phyloP scores from a whole-genome alignment of 768 basidiomycete genomes.

The Phanerochaete carnosa region DNA sequence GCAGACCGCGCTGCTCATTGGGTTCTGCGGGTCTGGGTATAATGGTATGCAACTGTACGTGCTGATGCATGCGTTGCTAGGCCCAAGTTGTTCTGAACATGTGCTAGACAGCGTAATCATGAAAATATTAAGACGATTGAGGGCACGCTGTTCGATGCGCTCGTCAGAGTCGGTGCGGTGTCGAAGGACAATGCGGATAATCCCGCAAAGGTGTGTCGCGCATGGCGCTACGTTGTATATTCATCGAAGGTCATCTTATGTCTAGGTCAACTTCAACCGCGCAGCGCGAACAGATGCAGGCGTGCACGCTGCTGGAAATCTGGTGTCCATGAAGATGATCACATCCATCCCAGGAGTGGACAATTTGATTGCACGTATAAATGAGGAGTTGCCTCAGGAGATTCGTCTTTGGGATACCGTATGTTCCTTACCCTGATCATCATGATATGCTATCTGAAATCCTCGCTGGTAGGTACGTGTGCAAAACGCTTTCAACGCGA shows the following conservation, averaged over 20 bases:
- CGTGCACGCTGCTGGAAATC: conserved; percentile 94
- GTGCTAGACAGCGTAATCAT: conserved; percentile 33
- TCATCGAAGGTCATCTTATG: not conserved
- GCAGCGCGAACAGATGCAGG: conserved; percentile 97
- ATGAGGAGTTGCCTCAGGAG: conserved; percentile 84
- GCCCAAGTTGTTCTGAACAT: not conserved
- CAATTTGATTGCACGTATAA: conserved; percentile 71
- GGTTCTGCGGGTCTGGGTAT: conserved; percentile 90
- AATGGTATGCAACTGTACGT: conserved; percentile 96
- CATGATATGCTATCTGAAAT: not conserved
- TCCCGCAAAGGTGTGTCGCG: conserved; percentile 66
- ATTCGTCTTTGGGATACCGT: conserved; percentile 93
- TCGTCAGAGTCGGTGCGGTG: conserved; percentile 90
- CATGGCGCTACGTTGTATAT: not conserved
- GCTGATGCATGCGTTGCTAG: not conserved
- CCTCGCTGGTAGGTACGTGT: conserved; percentile 47
- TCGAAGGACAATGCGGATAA: conserved; percentile 92
- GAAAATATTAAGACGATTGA: conserved; percentile 80
- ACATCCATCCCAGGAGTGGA: conserved; percentile 64
- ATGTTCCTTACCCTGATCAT: conserved; percentile 26
- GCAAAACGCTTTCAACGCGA: conserved; percentile 81
- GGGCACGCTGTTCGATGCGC: conserved; percentile 80
- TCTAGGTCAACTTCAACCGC: conserved; percentile 75
- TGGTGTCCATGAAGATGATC: conserved; percentile 91
- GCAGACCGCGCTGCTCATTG: conserved; percentile 79